Evolutionary conservation across 1,139 yeast genomes (phyloP), one percentile per base, ranked within the genome.

Genomic region (Scheffersomyces lignicola): DNA sequence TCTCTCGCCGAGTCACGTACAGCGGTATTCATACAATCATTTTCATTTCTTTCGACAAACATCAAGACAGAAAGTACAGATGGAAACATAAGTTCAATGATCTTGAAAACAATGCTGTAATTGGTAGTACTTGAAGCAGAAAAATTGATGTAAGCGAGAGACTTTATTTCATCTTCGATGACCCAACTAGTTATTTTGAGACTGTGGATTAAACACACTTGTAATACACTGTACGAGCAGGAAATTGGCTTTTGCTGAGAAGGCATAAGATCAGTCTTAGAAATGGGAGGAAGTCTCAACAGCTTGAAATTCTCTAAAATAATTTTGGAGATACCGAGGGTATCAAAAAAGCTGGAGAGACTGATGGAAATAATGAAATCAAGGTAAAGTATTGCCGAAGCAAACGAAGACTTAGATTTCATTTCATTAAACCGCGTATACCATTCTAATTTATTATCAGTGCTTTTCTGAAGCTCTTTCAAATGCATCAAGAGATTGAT

Each of bases 201-300:
- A 33, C 14, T 12, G 32, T 34, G 17, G 33, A 33, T 31, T 42
- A 45, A 20, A 34, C 24, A 22, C 29, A 20, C 14, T 39, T 37
- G 9, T 36, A 33, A 1, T 34, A 28, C 17, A 29, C 41, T 4
- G 43, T 34, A 2, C 42, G 50, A 16, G 36, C 34, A 7, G 44
- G 42, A 8, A 44, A 13, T 34, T 29, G 8, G 27, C 31, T 2
- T 30, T 24, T 18, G 31, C 32, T 17, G 5, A 48, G 49, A n/a
- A 42, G 35, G 18, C 49, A 39, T 25, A 40, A 50, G 27, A 34
- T 41, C 8, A 54, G 44, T 35, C 10, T 52, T 60, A 1, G 69
- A 48, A 10, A 61, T 39, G 3, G 69, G 69, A 3, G 70, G 67
- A 15, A 60, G 42, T 3, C 38, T 35, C 14, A 56, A 48, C 3